Evolutionary conservation across 139 green algal species (phyloP).

Genomic region (Gonium pectorale): DNA sequence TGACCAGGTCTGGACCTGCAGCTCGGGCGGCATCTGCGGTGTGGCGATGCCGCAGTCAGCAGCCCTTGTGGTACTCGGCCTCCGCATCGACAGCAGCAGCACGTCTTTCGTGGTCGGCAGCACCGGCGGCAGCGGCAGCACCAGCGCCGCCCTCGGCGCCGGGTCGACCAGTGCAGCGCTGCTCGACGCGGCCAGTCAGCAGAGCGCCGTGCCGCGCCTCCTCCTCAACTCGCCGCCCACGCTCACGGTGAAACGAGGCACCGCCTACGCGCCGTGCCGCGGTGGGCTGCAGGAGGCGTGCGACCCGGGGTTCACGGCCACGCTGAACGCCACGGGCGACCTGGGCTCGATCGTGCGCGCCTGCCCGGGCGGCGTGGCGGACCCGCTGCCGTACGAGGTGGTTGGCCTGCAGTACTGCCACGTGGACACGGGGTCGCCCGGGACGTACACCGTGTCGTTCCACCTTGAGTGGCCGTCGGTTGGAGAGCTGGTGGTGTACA

Average conservation of each 20-base stretch:
- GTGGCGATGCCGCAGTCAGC: no score
- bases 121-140: neutral
- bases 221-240: neutral
- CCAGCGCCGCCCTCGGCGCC: neutral
- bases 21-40: neutral
- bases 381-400: conserved; percentile 3
- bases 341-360: neutral
- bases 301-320: neutral
- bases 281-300: neutral
- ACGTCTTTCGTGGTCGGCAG: neutral
- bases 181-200: no score
- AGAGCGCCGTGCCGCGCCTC: neutral
- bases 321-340: neutral
- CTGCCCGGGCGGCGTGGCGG: neutral
- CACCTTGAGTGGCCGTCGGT: conserved; percentile 9
- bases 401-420: conserved; percentile 27
- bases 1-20: neutral
- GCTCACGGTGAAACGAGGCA: neutral
- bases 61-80: no score
- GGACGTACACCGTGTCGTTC: conserved; percentile 1
- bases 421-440: neutral
- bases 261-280: neutral
- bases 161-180: no score
- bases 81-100: no score
- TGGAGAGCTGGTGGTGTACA: neutral